Evolutionary conservation across 2,329 filamentous ascomycete species (phyloP).

Genomic region (Sclerotinia subarctica): DNA sequence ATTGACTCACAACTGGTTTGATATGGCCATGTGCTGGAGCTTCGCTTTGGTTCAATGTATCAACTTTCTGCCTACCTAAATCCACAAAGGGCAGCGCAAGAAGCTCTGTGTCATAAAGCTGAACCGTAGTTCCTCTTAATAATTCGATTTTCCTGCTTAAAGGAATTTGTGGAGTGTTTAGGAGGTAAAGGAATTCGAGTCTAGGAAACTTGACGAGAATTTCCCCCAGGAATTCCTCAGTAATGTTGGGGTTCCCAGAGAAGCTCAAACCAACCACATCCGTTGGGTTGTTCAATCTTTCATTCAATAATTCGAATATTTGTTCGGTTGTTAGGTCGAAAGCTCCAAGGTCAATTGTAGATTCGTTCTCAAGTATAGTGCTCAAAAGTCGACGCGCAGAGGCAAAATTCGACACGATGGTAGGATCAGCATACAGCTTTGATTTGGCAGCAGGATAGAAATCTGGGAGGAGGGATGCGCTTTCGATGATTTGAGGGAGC

Average conservation of each 20-base stretch:
- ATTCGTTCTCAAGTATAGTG: not conserved
- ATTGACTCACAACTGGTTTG: conserved; percentile 2
- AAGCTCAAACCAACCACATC: conserved; percentile 1
- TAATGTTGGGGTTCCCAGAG: conserved; percentile 16
- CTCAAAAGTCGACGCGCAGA: conserved; percentile 13
- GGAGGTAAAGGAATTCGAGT: not conserved
- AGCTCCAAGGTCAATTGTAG: conserved; percentile 11
- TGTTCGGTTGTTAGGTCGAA: not conserved
- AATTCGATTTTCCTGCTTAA: conserved; percentile 1
- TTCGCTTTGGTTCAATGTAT: not conserved
- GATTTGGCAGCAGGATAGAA: conserved; percentile 8
- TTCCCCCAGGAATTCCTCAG: not conserved
- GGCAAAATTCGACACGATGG: not conserved
- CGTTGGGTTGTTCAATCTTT: not conserved
- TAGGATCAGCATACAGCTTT: conserved; percentile 16
- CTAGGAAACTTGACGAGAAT: conserved; percentile 3
- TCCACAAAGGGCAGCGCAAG: not conserved
- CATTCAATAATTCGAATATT: conserved; percentile 10
- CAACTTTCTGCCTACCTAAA: no score
- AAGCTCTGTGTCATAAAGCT: conserved; percentile 13
- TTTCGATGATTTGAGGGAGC: conserved; percentile 13
- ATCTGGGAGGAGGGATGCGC: conserved; percentile 6
- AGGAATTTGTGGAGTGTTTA: conserved; percentile 6
- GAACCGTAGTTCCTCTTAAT: not conserved
- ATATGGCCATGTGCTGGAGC: not conserved